A percentile compares a stretch with the other conserved stretches of the same genome.
phyloP scores from a whole-genome alignment of 108 stramenopile genomes.

The Conticribra guillardii region DNA sequence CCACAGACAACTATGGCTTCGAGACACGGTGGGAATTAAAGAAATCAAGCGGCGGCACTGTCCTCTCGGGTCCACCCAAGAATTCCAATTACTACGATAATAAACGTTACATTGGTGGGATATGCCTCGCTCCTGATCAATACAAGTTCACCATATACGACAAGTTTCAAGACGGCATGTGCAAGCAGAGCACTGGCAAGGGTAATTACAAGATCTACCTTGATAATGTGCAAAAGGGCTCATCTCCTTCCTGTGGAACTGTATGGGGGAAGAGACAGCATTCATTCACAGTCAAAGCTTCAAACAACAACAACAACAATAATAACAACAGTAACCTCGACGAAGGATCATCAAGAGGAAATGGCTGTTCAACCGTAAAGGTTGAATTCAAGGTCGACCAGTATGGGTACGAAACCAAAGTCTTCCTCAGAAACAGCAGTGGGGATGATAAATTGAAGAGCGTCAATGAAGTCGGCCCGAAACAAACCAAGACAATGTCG shows the following conservation, averaged over 20 bases:
- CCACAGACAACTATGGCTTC: conserved; percentile 25
- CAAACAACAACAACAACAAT: background rate
- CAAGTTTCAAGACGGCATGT: conserved; percentile 23
- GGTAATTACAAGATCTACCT: conserved; percentile 10
- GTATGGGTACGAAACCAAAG: conserved; percentile 31
- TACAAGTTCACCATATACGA: conserved; percentile 17
- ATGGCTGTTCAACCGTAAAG: conserved; percentile 17
- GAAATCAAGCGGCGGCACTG: background rate
- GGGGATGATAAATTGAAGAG: conserved; percentile 7
- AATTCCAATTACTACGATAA: conserved; percentile 14
- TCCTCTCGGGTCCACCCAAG: conserved; percentile 8
- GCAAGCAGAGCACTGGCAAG: conserved; percentile 1
- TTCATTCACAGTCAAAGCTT: conserved; percentile 2
- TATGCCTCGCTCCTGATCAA: conserved; percentile 13
- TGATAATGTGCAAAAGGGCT: background rate
- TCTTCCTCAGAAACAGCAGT: conserved; percentile 16
- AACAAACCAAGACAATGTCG: conserved; percentile 24
- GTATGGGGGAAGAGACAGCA: conserved; percentile 19
- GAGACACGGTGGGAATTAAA: conserved; percentile 16
- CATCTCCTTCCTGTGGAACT: background rate
- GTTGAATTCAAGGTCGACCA: conserved; percentile 31
- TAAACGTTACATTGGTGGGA: conserved; percentile 8
- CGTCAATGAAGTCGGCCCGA: conserved; percentile 21
- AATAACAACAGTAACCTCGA: background rate
- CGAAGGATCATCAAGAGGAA: background rate